A percentile compares a stretch with the other conserved stretches of the same genome.
Evolutionary conservation across 768 basidiomycete species (phyloP).

Genomic region (Calocybe cyanea): DNA sequence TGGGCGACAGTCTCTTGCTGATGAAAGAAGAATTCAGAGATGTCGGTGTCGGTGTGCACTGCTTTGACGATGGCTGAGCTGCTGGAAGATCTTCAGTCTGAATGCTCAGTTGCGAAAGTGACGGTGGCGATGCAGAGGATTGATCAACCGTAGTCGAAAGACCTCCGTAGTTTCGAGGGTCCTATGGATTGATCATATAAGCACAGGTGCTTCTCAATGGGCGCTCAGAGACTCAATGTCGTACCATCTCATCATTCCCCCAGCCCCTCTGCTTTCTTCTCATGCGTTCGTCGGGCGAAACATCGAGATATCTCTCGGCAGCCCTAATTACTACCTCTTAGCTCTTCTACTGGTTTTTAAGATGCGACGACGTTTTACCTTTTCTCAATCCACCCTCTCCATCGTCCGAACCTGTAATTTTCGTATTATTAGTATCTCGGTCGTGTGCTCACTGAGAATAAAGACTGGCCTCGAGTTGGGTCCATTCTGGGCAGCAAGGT

Average conservation of each 20-base stretch:
- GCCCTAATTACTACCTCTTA: conserved; percentile 44
- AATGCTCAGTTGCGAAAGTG: conserved; percentile 27
- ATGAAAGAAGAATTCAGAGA: conserved; percentile 39
- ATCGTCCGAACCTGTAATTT: conserved; percentile 68
- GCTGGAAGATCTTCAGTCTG: conserved; percentile 39
- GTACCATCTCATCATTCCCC: conserved; percentile 45
- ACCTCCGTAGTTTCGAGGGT: too few species aligned
- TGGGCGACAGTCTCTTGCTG: conserved; percentile 52
- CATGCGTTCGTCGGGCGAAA: conserved; percentile 53
- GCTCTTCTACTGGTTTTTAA: conserved; percentile 2
- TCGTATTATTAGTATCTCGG: conserved; percentile 8
- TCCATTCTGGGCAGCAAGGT: conserved; percentile 70
- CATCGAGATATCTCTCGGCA: conserved; percentile 73
- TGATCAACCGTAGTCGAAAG: too few species aligned
- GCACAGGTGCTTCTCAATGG: too few species aligned
- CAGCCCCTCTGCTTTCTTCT: conserved; percentile 67
- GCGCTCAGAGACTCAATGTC: neutral
- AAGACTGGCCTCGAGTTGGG: conserved; percentile 72
- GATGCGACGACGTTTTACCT: conserved; percentile 39
- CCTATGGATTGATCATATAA: too few species aligned
- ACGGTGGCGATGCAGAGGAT: conserved; percentile 11
- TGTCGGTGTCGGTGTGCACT: conserved; percentile 25
- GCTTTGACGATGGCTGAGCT: conserved; percentile 20
- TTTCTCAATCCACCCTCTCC: conserved; percentile 89
- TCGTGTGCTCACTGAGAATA: neutral